phyloP scores from a whole-genome alignment of 2,329 filamentous ascomycete species.

The Phialophora chinensis region DNA sequence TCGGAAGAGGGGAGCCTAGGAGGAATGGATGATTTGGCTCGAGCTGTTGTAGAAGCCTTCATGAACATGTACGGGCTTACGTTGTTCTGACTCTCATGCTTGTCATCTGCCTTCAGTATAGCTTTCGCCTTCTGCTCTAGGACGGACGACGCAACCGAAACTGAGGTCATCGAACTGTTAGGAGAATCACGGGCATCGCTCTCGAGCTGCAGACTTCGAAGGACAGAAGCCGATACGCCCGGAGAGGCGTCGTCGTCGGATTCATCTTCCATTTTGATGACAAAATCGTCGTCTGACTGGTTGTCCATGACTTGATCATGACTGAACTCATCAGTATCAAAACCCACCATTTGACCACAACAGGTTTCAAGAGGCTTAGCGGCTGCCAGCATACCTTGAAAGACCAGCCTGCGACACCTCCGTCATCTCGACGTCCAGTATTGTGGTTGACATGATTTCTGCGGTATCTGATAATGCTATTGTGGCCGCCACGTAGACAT shows the following conservation, averaged over 20 bases:
- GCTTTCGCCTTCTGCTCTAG: constrained; percentile 37
- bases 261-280: constrained; percentile 42
- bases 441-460: constrained; percentile 28
- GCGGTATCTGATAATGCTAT: constrained; percentile 26
- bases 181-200: constrained; percentile 43
- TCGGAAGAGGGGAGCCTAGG: constrained; percentile 71
- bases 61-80: constrained; percentile 39
- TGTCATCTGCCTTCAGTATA: constrained; percentile 31
- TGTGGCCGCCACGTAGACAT: constrained; percentile 29
- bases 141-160: constrained; percentile 40
- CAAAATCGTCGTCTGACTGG: constrained; percentile 29
- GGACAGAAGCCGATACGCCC: constrained; percentile 34
- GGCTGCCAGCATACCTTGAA: constrained; percentile 29
- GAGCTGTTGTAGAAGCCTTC: constrained; percentile 58
- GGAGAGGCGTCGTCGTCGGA: constrained; percentile 43
- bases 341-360: constrained; percentile 6
- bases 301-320: constrained; percentile 27
- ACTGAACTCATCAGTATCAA: constrained; percentile 31
- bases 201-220: constrained; percentile 38
- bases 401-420: constrained; percentile 14
- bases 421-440: constrained; percentile 23
- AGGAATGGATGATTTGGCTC: constrained; percentile 84
- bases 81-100: constrained; percentile 27
- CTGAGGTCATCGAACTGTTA: constrained; percentile 43
- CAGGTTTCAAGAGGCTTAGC: constrained; percentile 2